Conservation (phyloP, 305 asterid genomes). For the Solanum chacoense region DNA sequence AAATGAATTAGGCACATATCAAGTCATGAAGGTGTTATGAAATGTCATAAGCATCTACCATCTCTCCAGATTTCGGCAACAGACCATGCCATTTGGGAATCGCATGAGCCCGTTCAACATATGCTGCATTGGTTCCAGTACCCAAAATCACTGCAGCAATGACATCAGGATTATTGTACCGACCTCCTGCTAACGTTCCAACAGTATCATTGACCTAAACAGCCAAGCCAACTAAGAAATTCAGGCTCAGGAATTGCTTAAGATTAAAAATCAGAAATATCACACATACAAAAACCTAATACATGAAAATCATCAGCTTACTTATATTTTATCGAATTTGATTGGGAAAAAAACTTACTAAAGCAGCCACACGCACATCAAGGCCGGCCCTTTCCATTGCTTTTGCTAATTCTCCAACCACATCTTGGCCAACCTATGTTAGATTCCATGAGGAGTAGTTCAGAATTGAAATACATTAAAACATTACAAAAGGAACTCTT, state of each 20-base stretch:
- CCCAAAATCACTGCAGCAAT: slow-evolving; percentile 85
- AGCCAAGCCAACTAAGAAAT: not conserved
- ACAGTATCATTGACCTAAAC: slow-evolving; percentile 82
- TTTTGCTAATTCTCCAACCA: slow-evolving; percentile 55
- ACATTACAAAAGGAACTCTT: not conserved
- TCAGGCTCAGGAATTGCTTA: not conserved
- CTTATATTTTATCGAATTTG: not conserved
- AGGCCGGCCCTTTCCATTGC: slow-evolving; percentile 70
- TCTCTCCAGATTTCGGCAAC: slow-evolving; percentile 62
- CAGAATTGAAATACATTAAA: not conserved
- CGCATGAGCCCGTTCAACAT: slow-evolving; percentile 61
- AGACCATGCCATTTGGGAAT: slow-evolving; percentile 75
- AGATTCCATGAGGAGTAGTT: not conserved
- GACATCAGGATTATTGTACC: slow-evolving; percentile 53
- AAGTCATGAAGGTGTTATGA: not conserved
- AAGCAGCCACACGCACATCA: slow-evolving; percentile 71
- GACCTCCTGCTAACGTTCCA: slow-evolving; percentile 87
- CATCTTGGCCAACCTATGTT: slow-evolving; percentile 70
- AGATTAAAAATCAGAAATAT: not conserved
- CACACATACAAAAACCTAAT: not conserved
- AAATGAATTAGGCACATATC: not conserved
- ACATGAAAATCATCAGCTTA: not conserved
- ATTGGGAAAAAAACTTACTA: slow-evolving; percentile 34
- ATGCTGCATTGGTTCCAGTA: slow-evolving; percentile 90
- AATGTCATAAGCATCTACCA: slow-evolving; percentile 37